phyloP scores from a whole-genome alignment of 345 rosid species.

The Geranium brycei region DNA sequence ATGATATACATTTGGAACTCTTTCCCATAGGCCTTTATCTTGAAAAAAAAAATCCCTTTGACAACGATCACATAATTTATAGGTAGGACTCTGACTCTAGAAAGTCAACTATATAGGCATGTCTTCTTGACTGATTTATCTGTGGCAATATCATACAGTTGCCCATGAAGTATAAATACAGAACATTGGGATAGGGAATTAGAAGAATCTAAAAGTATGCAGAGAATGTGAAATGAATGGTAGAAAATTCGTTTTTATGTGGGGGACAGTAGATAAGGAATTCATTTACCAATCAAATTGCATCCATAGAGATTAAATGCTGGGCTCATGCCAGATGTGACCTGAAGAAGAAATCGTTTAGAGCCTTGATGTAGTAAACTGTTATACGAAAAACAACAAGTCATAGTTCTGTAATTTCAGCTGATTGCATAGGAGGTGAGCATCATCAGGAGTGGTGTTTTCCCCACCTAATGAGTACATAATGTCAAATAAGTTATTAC shows the following conservation, averaged over 20 bases:
- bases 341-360: conserved; percentile 26
- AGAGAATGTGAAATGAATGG: not conserved
- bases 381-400: not conserved
- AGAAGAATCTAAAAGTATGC: not conserved
- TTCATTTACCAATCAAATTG: conserved; percentile 64
- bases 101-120: not conserved
- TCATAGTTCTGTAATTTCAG: not conserved
- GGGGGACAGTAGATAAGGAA: conserved; percentile 6
- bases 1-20: no score
- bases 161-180: not conserved
- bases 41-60: no score
- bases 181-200: not conserved
- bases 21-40: no score
- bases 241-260: not conserved
- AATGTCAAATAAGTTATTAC: no score
- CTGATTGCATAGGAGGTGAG: not conserved
- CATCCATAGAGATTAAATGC: conserved; percentile 77
- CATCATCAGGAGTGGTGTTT: not conserved
- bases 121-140: not conserved
- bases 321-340: conserved; percentile 96
- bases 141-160: not conserved
- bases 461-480: no score
- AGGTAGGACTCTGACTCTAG: not conserved
- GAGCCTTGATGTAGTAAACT: not conserved
- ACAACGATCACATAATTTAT: no score